Evolutionary conservation across 495 filamentous ascomycete genomes (phyloP), one percentile per base, ranked within the genome.

Genomic region (Annulohypoxylon bovei): DNA sequence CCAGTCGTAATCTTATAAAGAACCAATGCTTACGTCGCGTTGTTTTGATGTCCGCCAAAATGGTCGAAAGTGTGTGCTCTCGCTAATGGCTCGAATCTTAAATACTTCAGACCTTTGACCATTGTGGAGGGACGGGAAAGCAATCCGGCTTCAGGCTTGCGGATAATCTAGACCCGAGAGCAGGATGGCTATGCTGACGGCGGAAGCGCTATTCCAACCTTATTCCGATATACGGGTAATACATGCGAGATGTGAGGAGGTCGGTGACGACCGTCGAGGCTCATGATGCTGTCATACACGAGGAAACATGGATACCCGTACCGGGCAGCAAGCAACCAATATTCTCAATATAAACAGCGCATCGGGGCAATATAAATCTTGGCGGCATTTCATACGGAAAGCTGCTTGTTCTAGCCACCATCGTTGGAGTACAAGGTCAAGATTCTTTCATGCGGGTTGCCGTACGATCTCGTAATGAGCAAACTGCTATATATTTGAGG

Each of bases 221-320:
- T 64, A 33, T 49, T 32, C 54, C 44, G 40, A 20, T 69, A 52
- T 32, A 53, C 22, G 44, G 44, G 55, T 18, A 52, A 23, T 23
- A 4, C 30, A 14, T 58, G 30, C 18, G 30, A 11, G 9, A 20
- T 46, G 16, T 25, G 39, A 57, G 40, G 16, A 50, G 32, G 53
- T 28, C 28, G 18, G 40, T 47, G 40, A 58, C 27, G 40, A 22
- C 49, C 20, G 12, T 11, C n/a, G 35, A 56, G 42, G 30, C 44
- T 66, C 62, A 66, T 56, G 11, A 49, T 58, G 30, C 18, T 42
- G 68, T 66, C 68, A 71, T 66, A 25, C 40, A 50, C 8, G 56
- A 59, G 54, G 53, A 70, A 7, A 35, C 23, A 53, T 44, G 58
- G 59, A 35, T 32, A 57, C 49, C 14, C 9, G 18, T 18, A 37